Base-by-base conservation (phyloP, 73 alveolate genomes). In the Effrenium voratum region DNA sequence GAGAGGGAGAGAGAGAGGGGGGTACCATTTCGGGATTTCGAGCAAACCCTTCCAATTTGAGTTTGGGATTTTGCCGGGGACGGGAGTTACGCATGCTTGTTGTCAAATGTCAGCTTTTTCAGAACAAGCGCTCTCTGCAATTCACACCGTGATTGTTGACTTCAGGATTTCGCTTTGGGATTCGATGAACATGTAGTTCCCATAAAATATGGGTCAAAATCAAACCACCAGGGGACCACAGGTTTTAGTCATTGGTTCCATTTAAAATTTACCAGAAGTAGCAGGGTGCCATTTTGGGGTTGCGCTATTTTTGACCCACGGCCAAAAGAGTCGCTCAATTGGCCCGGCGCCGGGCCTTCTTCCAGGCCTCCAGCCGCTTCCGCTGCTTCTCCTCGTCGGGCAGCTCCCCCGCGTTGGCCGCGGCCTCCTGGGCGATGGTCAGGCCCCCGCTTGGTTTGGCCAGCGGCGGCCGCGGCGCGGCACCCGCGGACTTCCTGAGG, bases 371-470 rank as follows among this genome's bases (percentile, higher is more conserved):
- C 75, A 82, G 50, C 19, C 92, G 26, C 73, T 82, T 82, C 52
- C 92, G 92, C 36, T 82, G 92, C 41, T 82, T 82, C 75, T 82
- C 92, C n/a, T 82, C 92, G 40, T 82, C 92, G 38, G 46, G 75
- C 46, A 73, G 75, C 72, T 72, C 49, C 73, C 49, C 92, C 92
- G 34, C 92, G 34, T 82, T 82, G 26, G 75, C 36, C 12, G 92
- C 92, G 19, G 92, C 92, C 52, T 82, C 92, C 92, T 82, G 92
- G 40, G 92, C 92, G 22, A 82, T 82, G 75, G 92, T 82, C 75
- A 82, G 47, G n/a, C n/a, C n/a, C 32, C 92, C 75, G 43, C 92
- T 82, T 72, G 34, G 22, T 0, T 22, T 73, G 2, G 92, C 15
- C n/a, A 34, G 68, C 73, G 41, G 41, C 2, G 92, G 92, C 28